These are phyloP conservation scores for Candida ovalis DNA, from an alignment of 805 yeast species.

Conservation along the genomic window DNA sequence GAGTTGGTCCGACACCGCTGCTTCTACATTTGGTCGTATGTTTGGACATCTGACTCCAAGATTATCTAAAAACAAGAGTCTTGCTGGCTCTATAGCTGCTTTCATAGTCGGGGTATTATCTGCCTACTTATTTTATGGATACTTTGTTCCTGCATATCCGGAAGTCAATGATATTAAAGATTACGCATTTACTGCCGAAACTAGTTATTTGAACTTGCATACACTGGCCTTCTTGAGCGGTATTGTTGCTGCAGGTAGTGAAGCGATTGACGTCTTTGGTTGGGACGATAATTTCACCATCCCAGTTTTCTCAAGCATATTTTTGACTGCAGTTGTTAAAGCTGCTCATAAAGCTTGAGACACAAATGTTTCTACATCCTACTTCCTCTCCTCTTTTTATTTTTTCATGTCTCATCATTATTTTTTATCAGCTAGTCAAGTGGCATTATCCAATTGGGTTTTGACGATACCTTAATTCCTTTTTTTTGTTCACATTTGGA, in stretches of 20 bases:
- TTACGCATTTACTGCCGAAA: slow-evolving; percentile 61
- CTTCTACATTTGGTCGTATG: slow-evolving; percentile 86
- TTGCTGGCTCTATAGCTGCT: slow-evolving; percentile 91
- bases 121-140: slow-evolving; percentile 68
- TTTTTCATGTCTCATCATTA: no score
- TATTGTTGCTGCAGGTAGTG: slow-evolving; percentile 79
- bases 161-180: slow-evolving; percentile 47
- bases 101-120: slow-evolving; percentile 65
- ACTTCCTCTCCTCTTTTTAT: neutral
- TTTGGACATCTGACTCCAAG: slow-evolving; percentile 84
- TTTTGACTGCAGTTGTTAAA: slow-evolving; percentile 37
- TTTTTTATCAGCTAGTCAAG: neutral
- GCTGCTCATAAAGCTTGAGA: slow-evolving; percentile 6
- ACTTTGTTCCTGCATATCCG: slow-evolving; percentile 61
- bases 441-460: neutral
- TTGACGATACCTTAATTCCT: neutral
- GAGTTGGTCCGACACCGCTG: slow-evolving; percentile 98
- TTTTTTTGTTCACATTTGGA: neutral
- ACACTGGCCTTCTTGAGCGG: slow-evolving; percentile 64
- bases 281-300: slow-evolving; percentile 94
- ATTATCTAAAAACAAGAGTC: slow-evolving; percentile 67
- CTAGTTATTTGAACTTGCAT: slow-evolving; percentile 53
- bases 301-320: slow-evolving; percentile 77
- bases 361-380: neutral
- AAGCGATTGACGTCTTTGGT: slow-evolving; percentile 70